These are phyloP conservation scores for Parastagonospora nodorum DNA, from an alignment of 2,329 filamentous ascomycete genomes.

Conservation along the genomic window DNA sequence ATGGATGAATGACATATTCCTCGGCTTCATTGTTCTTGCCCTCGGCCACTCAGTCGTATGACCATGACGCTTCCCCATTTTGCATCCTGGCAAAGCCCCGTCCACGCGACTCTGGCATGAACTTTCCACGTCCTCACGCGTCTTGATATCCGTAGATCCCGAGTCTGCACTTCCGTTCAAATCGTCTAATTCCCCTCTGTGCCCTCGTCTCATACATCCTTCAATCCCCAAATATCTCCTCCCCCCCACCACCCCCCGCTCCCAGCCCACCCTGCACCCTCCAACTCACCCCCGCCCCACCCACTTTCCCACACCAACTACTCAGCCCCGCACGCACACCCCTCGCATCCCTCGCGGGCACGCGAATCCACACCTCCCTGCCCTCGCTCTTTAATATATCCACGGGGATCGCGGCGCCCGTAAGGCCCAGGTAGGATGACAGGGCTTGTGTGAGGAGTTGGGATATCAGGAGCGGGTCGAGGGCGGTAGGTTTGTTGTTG, in stretches of 20 bases:
- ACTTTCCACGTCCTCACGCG: too few relatives aligned
- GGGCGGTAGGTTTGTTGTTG: not conserved
- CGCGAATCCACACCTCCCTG: constrained; percentile 26
- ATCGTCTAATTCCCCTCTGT: not conserved
- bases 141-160: too few relatives aligned
- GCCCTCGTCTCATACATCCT: not conserved
- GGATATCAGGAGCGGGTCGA: constrained; percentile 66
- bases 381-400: constrained; percentile 65
- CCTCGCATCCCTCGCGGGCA: constrained; percentile 32
- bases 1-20: not conserved
- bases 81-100: not conserved
- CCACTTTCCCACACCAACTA: constrained; percentile 31
- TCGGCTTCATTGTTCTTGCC: too few relatives aligned
- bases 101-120: not conserved
- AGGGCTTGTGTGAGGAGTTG: constrained; percentile 68
- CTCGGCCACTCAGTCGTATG: too few relatives aligned
- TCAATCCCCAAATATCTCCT: constrained; percentile 22
- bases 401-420: constrained; percentile 68
- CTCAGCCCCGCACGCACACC: constrained; percentile 28
- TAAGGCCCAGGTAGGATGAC: constrained; percentile 70
- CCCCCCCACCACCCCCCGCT: constrained; percentile 5
- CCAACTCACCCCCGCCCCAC: constrained; percentile 33
- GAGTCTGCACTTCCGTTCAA: too few relatives aligned
- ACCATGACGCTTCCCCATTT: not conserved
- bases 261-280: constrained; percentile 26